phyloP scores from a whole-genome alignment of 768 basidiomycete genomes.

The Galerina marginata region DNA sequence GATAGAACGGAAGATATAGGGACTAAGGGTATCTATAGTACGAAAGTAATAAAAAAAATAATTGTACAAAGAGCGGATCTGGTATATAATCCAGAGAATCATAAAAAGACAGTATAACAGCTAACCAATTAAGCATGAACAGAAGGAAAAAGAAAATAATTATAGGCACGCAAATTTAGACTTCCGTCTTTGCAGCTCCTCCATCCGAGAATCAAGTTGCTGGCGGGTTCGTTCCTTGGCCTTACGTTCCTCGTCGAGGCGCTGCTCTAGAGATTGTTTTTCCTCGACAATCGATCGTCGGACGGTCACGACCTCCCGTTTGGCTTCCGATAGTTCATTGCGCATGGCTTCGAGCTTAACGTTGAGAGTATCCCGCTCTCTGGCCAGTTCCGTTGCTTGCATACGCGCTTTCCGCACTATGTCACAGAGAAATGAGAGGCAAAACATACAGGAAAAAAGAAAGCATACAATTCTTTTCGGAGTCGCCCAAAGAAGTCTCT shows the following conservation, averaged over 20 bases:
- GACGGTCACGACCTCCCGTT: constrained; percentile 78
- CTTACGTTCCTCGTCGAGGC: constrained; percentile 84
- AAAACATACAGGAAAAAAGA: constrained; percentile 4
- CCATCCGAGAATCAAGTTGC: constrained; percentile 88
- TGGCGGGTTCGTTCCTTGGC: constrained; percentile 89
- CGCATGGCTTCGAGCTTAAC: constrained; percentile 70
- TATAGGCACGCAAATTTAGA: constrained; percentile 92
- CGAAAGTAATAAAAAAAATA: constrained; percentile 38
- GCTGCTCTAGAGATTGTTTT: constrained; percentile 84
- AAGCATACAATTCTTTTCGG: constrained; percentile 88
- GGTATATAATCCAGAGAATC: constrained; percentile 36
- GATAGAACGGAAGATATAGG: constrained; percentile 28
- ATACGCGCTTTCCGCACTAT: constrained; percentile 91
- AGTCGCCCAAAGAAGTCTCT: constrained; percentile 86
- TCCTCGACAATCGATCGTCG: constrained; percentile 85
- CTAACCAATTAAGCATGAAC: constrained; percentile 23
- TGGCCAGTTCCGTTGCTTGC: constrained; percentile 88
- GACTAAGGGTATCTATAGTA: constrained; percentile 49
- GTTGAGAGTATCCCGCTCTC: constrained; percentile 81
- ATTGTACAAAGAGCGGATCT: constrained; percentile 43
- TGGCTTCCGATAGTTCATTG: constrained; percentile 75
- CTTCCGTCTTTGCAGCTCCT: constrained; percentile 83
- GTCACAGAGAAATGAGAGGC: constrained; percentile 10
- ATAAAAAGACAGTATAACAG: constrained; percentile 30
- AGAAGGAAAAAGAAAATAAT: constrained; percentile 28